Conservation (phyloP, 257 asterid species). For the Sherardia arvensis region DNA sequence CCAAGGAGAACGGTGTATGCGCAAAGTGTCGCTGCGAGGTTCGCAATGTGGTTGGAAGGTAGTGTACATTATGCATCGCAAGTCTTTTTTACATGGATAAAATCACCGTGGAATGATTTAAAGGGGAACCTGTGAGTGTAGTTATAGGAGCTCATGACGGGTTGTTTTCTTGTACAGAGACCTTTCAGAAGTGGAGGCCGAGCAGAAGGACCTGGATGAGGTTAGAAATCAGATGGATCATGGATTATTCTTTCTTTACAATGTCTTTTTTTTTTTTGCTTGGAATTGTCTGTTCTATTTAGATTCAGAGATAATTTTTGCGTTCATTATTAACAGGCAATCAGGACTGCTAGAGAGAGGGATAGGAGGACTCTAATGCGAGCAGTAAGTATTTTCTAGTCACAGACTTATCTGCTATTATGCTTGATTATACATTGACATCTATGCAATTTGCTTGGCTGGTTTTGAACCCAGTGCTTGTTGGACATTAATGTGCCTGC, state of each 20-base stretch:
- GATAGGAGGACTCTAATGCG: constrained; percentile 75
- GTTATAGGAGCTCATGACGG: neutral
- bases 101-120: neutral
- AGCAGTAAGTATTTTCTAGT: constrained; percentile 23
- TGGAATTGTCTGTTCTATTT: neutral
- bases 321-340: constrained; percentile 50
- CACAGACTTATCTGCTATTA: neutral
- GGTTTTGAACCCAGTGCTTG: neutral
- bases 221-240: constrained; percentile 19
- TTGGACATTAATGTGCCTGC: neutral
- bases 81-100: neutral
- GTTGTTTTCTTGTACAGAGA: constrained; percentile 43
- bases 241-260: neutral
- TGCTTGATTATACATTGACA: neutral
- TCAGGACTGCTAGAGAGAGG: constrained; percentile 90
- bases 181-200: constrained; percentile 70
- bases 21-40: constrained; percentile 85
- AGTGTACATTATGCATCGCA: constrained; percentile 3
- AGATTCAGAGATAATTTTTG: constrained; percentile 8
- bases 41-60: constrained; percentile 58
- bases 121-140: neutral
- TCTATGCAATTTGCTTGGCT: neutral
- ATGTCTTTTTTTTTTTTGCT: constrained; percentile 1
- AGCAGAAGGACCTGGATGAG: constrained; percentile 74
- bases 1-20: constrained; percentile 80